Conservation (phyloP, 495 filamentous ascomycete species). For the Hyaloscypha variabilis region DNA sequence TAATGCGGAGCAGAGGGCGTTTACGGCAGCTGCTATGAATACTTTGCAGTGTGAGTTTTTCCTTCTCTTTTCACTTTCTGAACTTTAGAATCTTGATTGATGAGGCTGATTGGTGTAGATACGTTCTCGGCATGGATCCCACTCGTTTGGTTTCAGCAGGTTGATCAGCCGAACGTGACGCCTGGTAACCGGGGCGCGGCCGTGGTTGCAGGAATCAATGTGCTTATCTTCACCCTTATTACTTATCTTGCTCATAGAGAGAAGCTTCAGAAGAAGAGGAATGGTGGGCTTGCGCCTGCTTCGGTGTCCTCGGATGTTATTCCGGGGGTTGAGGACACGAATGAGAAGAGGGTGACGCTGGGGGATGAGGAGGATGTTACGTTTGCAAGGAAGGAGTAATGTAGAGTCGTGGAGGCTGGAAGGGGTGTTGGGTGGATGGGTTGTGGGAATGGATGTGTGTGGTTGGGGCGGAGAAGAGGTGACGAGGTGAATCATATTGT, state of each 20-base stretch:
- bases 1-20: conserved; percentile 28
- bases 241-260: conserved; percentile 20
- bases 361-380: conserved; percentile 10
- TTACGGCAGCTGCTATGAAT: conserved; percentile 28
- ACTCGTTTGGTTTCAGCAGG: conserved; percentile 26
- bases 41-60: conserved; percentile 23
- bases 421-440: too few relatives aligned
- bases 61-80: too few relatives aligned
- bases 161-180: conserved; percentile 25
- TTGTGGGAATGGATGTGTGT: too few relatives aligned
- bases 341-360: conserved; percentile 14
- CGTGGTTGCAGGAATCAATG: conserved; percentile 22
- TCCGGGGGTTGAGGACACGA: neutral
- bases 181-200: conserved; percentile 25
- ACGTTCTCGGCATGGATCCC: conserved; percentile 26
- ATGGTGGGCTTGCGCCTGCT: conserved; percentile 11
- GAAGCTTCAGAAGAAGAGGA: conserved; percentile 20
- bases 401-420: too few relatives aligned
- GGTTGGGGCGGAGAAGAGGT: too few relatives aligned
- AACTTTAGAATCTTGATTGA: too few relatives aligned
- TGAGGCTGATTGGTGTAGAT: too few relatives aligned
- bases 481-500: too few relatives aligned
- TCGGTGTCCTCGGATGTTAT: neutral
- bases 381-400: neutral
- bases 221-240: conserved; percentile 21